Conservation (phyloP, 2,329 filamentous ascomycete genomes). For the Beauveria australis region DNA sequence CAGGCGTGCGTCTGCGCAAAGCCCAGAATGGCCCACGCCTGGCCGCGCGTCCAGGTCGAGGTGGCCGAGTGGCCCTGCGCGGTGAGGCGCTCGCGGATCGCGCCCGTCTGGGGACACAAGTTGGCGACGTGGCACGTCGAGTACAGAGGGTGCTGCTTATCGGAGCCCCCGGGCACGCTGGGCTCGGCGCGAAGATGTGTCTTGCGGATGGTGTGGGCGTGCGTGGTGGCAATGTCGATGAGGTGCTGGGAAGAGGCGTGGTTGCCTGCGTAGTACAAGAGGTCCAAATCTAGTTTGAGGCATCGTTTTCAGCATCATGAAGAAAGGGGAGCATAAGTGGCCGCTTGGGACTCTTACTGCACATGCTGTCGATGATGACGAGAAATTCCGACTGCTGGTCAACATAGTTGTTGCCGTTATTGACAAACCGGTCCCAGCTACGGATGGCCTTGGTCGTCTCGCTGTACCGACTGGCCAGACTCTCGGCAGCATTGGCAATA, state of each 20-base stretch:
- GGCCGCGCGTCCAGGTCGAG: conserved; percentile 41
- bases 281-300: conserved; percentile 21
- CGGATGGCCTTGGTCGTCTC: conserved; percentile 34
- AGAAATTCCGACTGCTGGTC: conserved; percentile 24
- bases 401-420: conserved; percentile 21
- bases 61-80: conserved; percentile 36
- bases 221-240: conserved; percentile 26
- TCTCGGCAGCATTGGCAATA: conserved; percentile 34
- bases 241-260: conserved; percentile 23
- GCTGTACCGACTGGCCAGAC: conserved; percentile 34
- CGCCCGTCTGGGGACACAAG: conserved; percentile 31
- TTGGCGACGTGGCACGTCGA: conserved; percentile 38
- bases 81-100: conserved; percentile 31
- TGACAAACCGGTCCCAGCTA: conserved; percentile 36
- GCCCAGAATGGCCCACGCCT: conserved; percentile 41
- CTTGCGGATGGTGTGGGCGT: conserved; percentile 30
- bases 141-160: conserved; percentile 13
- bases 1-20: conserved; percentile 40
- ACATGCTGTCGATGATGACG: conserved; percentile 35
- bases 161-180: neutral
- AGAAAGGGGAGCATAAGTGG: neutral
- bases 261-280: conserved; percentile 29
- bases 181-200: conserved; percentile 30
- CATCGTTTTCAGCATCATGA: neutral
- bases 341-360: conserved; percentile 17